These are phyloP conservation scores for Raphanus raphanistrum DNA, from an alignment of 345 rosid genomes.

Conservation along the genomic window DNA sequence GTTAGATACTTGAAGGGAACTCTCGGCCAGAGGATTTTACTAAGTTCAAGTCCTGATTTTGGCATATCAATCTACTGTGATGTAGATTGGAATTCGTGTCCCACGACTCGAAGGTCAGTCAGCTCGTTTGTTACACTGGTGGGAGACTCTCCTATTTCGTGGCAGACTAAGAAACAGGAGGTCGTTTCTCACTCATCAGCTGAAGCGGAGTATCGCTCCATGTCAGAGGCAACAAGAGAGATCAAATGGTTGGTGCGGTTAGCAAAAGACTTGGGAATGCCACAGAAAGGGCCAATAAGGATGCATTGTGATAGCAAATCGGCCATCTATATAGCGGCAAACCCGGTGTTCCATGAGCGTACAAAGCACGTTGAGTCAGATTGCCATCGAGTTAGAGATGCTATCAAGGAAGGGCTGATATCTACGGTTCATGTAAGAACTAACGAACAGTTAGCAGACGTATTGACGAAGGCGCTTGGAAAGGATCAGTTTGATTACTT, in stretches of 20 bases:
- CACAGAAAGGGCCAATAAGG: neutral
- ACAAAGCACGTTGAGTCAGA: neutral
- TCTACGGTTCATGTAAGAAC: neutral
- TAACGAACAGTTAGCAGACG: neutral
- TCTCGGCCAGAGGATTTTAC: too few relatives aligned
- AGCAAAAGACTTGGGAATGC: neutral
- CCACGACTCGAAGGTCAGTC: neutral
- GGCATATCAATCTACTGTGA: too few relatives aligned
- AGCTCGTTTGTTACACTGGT: neutral
- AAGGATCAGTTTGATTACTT: neutral
- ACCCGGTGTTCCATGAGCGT: neutral
- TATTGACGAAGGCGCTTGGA: neutral
- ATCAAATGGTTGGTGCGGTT: neutral
- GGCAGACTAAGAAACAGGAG: neutral
- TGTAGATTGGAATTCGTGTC: neutral
- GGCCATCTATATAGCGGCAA: neutral
- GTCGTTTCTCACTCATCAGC: neutral
- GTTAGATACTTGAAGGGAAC: too few relatives aligned
- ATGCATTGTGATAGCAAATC: neutral
- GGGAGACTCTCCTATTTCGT: neutral
- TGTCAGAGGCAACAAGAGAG: neutral
- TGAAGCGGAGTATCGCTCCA: neutral
- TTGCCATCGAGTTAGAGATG: neutral
- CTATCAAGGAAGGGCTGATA: neutral
- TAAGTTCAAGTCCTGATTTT: too few relatives aligned